Evolutionary conservation across 148 eudicot genomes (phyloP).

Genomic region (Silene latifolia): DNA sequence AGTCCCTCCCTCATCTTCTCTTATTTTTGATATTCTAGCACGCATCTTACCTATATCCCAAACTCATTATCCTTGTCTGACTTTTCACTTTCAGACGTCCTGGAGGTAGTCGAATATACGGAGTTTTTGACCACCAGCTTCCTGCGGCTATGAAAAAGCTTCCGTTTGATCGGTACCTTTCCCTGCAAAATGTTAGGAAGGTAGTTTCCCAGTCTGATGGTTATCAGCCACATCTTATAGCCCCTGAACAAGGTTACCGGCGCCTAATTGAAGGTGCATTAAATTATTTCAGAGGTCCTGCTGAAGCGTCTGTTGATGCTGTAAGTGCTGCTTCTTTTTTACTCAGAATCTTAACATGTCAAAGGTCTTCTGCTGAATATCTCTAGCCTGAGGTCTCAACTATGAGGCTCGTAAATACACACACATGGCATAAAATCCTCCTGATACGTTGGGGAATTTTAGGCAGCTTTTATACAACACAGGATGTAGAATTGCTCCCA

Average conservation of each 20-base stretch:
- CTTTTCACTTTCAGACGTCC: slow-evolving; percentile 75
- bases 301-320: slow-evolving; percentile 98
- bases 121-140: slow-evolving; percentile 94
- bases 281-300: slow-evolving; percentile 95
- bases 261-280: slow-evolving; percentile 97
- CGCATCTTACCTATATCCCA: neutral
- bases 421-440: too few relatives aligned
- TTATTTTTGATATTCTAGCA: neutral
- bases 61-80: too few relatives aligned
- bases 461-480: too few relatives aligned
- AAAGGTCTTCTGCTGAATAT: neutral
- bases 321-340: slow-evolving; percentile 35
- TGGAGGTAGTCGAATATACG: slow-evolving; percentile 92
- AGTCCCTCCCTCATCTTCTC: neutral
- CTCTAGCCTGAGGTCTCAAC: neutral
- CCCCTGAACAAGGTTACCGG: slow-evolving; percentile 98
- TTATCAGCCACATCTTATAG: slow-evolving; percentile 96
- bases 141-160: slow-evolving; percentile 98
- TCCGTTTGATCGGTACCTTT: slow-evolving; percentile 97
- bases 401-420: neutral
- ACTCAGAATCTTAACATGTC: neutral
- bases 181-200: slow-evolving; percentile 79
- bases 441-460: too few relatives aligned
- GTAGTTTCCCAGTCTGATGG: slow-evolving; percentile 98
- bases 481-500: too few relatives aligned